phyloP scores from a whole-genome alignment of 2,329 filamentous ascomycete genomes.

The Aspergillus fumigatus region DNA sequence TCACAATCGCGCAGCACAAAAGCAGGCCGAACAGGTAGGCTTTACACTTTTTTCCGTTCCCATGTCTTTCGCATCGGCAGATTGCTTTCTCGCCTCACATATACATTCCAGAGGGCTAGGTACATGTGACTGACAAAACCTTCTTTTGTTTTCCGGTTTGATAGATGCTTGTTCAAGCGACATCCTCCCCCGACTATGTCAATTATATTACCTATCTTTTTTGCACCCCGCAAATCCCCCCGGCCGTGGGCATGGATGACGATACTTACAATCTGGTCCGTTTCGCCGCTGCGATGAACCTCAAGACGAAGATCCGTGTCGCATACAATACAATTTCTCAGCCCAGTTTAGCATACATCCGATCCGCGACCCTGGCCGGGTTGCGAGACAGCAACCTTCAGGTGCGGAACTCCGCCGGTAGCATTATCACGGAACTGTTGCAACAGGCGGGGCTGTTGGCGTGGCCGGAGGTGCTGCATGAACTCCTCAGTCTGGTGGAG shows the following conservation, averaged over 20 bases:
- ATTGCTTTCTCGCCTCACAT: conserved; percentile 4
- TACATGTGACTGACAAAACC: conserved; percentile 12
- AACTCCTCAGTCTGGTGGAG: conserved; percentile 71
- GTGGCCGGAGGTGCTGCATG: conserved; percentile 86
- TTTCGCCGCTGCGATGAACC: conserved; percentile 83
- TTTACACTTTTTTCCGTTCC: conserved; percentile 8
- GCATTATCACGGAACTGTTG: conserved; percentile 89
- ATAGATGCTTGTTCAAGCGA: conserved; percentile 91
- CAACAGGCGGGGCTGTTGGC: conserved; percentile 76
- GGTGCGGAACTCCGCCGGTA: conserved; percentile 85
- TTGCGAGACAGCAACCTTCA: conserved; percentile 77
- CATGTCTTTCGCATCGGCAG: not conserved
- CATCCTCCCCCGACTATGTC: conserved; percentile 84
- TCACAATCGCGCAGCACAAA: conserved; percentile 72
- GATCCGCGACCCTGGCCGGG: conserved; percentile 69
- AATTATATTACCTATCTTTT: conserved; percentile 95
- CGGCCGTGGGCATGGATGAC: conserved; percentile 53
- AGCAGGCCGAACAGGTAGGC: conserved; percentile 81
- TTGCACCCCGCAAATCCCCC: conserved; percentile 60
- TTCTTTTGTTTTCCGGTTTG: not conserved
- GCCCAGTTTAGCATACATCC: conserved; percentile 69
- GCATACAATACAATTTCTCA: conserved; percentile 73
- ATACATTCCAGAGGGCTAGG: not conserved
- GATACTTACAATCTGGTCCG: conserved; percentile 70
- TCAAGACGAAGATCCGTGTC: conserved; percentile 86